Conservation (phyloP, 352 stramenopile species). For the Globisporangium orthogonon region DNA sequence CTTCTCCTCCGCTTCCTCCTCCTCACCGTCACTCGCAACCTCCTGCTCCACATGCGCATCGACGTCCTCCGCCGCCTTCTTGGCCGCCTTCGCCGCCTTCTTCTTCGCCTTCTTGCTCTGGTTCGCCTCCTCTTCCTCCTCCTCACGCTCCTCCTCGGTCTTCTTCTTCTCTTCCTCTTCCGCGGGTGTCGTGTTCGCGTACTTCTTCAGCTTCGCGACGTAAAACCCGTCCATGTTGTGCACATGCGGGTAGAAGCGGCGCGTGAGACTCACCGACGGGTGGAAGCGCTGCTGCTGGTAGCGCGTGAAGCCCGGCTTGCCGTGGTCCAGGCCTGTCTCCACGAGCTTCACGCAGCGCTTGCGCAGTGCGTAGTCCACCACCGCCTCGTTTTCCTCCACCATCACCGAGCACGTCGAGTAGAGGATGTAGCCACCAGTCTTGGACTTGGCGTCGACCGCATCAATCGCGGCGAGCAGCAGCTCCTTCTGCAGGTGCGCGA, state of each 20-base stretch:
- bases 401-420: constrained; percentile 98
- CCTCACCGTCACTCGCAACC: constrained; percentile 26
- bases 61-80: constrained; percentile 70
- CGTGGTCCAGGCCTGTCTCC: constrained; percentile 96
- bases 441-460: constrained; percentile 94
- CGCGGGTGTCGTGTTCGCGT: constrained; percentile 88
- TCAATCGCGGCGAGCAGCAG: constrained; percentile 98
- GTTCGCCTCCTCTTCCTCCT: constrained; percentile 62
- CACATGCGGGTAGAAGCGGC: constrained; percentile 99
- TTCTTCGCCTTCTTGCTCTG: constrained; percentile 83
- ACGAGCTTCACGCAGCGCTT: constrained; percentile 99
- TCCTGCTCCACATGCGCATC: constrained; percentile 57
- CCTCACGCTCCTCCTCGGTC: constrained; percentile 54
- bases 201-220: constrained; percentile 99
- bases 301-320: constrained; percentile 88
- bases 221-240: constrained; percentile 99
- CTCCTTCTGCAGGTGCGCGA: constrained; percentile 98
- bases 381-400: constrained; percentile 93
- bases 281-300: constrained; percentile 98
- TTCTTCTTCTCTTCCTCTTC: constrained; percentile 81
- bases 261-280: constrained; percentile 92
- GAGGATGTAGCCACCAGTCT: constrained; percentile 96
- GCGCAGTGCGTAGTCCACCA: constrained; percentile 98
- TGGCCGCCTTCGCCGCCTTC: constrained; percentile 63
- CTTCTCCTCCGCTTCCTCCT: constrained; percentile 26